phyloP scores from a whole-genome alignment of 176 grass and related monocot genomes.

The Dactylis glomerata region DNA sequence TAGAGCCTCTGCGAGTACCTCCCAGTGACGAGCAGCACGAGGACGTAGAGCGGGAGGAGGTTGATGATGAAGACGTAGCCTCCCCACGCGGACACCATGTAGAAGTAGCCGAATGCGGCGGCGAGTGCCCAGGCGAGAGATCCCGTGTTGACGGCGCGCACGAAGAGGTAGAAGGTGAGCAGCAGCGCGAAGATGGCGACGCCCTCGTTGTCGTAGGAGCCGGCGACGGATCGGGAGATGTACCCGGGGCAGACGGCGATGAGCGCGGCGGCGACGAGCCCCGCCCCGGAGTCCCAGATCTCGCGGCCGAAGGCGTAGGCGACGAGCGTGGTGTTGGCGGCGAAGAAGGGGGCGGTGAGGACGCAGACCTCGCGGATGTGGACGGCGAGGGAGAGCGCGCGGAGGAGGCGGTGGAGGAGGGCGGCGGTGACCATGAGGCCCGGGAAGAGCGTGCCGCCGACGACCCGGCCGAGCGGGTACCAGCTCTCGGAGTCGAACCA shows the following conservation, averaged over 20 bases:
- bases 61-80: conserved; percentile 99
- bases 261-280: conserved; percentile 74
- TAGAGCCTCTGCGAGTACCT: conserved; percentile 97
- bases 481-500: conserved; percentile 99
- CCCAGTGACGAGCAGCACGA: conserved; percentile 89
- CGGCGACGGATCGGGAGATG: conserved; percentile 95
- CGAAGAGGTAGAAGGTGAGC: conserved; percentile 98
- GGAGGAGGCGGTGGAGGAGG: conserved; percentile 74
- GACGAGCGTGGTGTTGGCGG: conserved; percentile 94
- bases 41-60: conserved; percentile 85
- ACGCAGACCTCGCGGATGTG: conserved; percentile 99
- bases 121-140: conserved; percentile 82
- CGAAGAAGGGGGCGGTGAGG: conserved; percentile 95
- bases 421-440: conserved; percentile 97
- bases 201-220: conserved; percentile 89
- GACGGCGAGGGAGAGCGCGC: conserved; percentile 71
- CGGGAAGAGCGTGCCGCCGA: conserved; percentile 90
- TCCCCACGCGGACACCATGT: conserved; percentile 99
- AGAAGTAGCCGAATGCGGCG: conserved; percentile 94
- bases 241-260: conserved; percentile 94
- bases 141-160: conserved; percentile 92
- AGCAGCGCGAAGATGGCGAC: conserved; percentile 96
- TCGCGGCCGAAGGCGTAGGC: conserved; percentile 98
- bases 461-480: conserved; percentile 95
- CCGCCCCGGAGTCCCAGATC: conserved; percentile 96